These are phyloP conservation scores for Postia placenta DNA, from an alignment of 768 basidiomycete species.

Conservation along the genomic window DNA sequence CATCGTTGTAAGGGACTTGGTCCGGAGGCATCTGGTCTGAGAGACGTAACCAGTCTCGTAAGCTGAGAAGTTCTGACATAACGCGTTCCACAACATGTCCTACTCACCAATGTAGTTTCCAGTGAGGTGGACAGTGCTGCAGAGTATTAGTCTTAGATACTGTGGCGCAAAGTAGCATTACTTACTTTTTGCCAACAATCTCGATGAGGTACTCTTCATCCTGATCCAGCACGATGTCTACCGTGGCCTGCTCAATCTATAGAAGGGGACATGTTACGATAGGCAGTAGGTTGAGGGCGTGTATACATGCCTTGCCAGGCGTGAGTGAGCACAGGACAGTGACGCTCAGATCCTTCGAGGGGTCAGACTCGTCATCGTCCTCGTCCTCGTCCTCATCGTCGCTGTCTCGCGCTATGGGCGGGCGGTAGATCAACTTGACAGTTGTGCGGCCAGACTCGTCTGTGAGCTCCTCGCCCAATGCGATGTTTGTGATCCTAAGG, in stretches of 20 bases:
- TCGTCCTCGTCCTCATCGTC: conserved; percentile 38
- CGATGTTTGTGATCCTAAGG: conserved; percentile 76
- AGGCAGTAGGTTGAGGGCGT: neutral
- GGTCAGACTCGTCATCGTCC: conserved; percentile 40
- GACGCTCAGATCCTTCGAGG: conserved; percentile 30
- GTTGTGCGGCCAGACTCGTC: conserved; percentile 57
- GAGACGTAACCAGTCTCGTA: neutral
- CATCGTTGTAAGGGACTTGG: conserved; percentile 41
- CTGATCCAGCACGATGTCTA: conserved; percentile 66
- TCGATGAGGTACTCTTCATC: conserved; percentile 64
- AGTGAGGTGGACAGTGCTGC: conserved; percentile 67
- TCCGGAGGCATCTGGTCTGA: conserved; percentile 50
- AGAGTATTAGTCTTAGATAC: neutral
- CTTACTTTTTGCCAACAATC: conserved; percentile 77
- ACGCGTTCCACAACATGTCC: neutral
- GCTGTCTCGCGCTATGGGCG: conserved; percentile 34
- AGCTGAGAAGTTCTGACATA: neutral
- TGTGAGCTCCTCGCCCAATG: conserved; percentile 67
- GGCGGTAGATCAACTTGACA: conserved; percentile 57
- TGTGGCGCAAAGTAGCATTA: conserved; percentile 1
- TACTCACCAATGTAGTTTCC: conserved; percentile 79
- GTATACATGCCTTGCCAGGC: conserved; percentile 61
- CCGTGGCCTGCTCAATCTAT: conserved; percentile 71
- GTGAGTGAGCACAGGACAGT: conserved; percentile 76
- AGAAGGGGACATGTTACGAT: neutral